Evolutionary conservation across 2,329 filamentous ascomycete genomes (phyloP).

Genomic region (Alternaria viburni): DNA sequence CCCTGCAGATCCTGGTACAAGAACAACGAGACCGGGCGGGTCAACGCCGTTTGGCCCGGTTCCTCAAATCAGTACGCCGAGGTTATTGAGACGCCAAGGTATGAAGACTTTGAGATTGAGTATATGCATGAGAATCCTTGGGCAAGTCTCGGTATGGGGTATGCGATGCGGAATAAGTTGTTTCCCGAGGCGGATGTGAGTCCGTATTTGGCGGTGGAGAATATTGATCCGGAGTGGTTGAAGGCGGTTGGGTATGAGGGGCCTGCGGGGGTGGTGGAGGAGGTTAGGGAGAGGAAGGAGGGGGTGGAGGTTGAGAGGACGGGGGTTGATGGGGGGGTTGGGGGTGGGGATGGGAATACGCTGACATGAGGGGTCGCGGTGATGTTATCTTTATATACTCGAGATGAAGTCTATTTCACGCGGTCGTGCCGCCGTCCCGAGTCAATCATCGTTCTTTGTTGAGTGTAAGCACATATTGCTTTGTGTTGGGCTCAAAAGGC

Average conservation of each 20-base stretch:
- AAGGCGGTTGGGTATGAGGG: constrained; percentile 36
- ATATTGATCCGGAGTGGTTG: constrained; percentile 54
- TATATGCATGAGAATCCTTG: constrained; percentile 51
- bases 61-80: constrained; percentile 57
- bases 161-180: constrained; percentile 31
- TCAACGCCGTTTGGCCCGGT: constrained; percentile 58
- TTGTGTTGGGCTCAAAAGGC: neutral
- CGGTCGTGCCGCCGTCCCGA: too few relatives aligned
- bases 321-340: neutral
- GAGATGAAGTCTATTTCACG: too few relatives aligned
- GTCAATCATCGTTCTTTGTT: too few relatives aligned
- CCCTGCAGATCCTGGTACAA: constrained; percentile 56
- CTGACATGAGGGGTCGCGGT: neutral
- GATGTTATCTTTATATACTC: too few relatives aligned
- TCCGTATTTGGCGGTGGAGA: constrained; percentile 49
- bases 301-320: constrained; percentile 3
- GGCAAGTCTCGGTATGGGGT: constrained; percentile 53
- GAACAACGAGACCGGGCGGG: constrained; percentile 48
- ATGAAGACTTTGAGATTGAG: constrained; percentile 53
- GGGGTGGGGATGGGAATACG: neutral
- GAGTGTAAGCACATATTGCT: neutral
- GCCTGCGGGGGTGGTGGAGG: constrained; percentile 20
- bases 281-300: constrained; percentile 15
- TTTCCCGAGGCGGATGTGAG: constrained; percentile 41
- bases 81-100: constrained; percentile 48